Evolutionary conservation across 192 early-diverging fungal species (phyloP), one percentile per base, ranked within the genome.

Genomic region (Backusella australiensis): DNA sequence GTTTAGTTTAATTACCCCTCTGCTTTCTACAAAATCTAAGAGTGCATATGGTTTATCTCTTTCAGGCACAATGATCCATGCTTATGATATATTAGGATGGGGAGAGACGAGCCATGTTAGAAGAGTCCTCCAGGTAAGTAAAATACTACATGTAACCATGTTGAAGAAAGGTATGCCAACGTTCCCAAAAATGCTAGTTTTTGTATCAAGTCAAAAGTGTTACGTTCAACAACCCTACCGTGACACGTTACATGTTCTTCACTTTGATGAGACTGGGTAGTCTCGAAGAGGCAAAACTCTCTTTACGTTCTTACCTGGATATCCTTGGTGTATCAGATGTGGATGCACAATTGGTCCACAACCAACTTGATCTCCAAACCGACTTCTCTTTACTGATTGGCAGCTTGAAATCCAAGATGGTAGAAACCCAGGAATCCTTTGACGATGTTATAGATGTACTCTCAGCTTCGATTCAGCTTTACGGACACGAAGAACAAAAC

Each of bases 171-270:
- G 15, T 34, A 36, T 36, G 8, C 29, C 17, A 34, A 41, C 12
- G 11, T 39, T 23, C 23, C 39, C 3, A 44, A 44, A 44, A 42
- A 44, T 23, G 17, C 23, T 46, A 71, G 70, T 71, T 46, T 44
- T 49, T 71, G 23, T 71, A 71, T 49, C 39, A 49, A 49, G 23
- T 44, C 4, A 71, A 71, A 49, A 41, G 23, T 69, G 86, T 88
- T 69, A 93, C 93, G 0, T 93, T 90, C 85, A 91, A 94, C 77
- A 90, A 91, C 41, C 91, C 92, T 23, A 83, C 84, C 1, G 83
- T 93, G 39, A 39, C 89, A 67, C 90, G 91, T 3, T 90, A 89
- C 75, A 80, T 92, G 15, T 83, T 91, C 69, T 82, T 86, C 49
- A 80, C 87, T 0, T 83, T 92, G n/a, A 77, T 88, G 9, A 75